Evolutionary conservation across 73 alveolate species (phyloP), one percentile per base, ranked within the genome.

Genomic region (Paramecium sexaurelia): DNA sequence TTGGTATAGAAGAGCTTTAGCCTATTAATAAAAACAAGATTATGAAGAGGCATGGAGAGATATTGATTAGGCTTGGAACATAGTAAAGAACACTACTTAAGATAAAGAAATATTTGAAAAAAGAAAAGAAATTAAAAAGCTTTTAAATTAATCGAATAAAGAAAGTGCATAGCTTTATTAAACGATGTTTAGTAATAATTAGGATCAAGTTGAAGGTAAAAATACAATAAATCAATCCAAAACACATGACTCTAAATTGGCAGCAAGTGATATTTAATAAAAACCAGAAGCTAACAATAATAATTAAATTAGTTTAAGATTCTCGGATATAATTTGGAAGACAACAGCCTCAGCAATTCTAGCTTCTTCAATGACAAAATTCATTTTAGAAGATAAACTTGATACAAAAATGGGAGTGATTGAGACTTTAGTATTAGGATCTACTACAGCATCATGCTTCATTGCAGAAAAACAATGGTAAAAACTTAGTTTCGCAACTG

Each of bases 1-100:
- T 29, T 78, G 43, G 55, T 78, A 78, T 45, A 78, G 90, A 78
- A 78, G 90, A 78, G 90, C 90, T 13, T 11, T 24, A 0, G 90
- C 90, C 10, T 78, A 13, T 24, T 43, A 78, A 78, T 24, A 20
- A 37, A 78, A 78, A 45, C 27, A 33, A 45, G 90, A 78, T 41
- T 78, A 37, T 24, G 90, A 78, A 40, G 68, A 78, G 6, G 90
- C 90, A 17, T 78, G 22, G 43, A 78, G 90, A 45, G 75, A 78
- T 39, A 78, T 78, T 41, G 90, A 78, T 78, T 20, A 20, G 19
- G 90, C 90, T 9, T 78, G 68, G 68, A 45, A 78, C 19, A 1
- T 43, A 24, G 73, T 41, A 0, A 78, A 78, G 51, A 78, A 78
- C 9, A 41, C 90, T 2, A 17, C 90, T 20, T 39, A 78, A 78